A percentile compares a stretch with the other conserved stretches of the same genome.
phyloP scores from a whole-genome alignment of 1,284 basidiomycete genomes.

The Rhizoctonia solani region DNA sequence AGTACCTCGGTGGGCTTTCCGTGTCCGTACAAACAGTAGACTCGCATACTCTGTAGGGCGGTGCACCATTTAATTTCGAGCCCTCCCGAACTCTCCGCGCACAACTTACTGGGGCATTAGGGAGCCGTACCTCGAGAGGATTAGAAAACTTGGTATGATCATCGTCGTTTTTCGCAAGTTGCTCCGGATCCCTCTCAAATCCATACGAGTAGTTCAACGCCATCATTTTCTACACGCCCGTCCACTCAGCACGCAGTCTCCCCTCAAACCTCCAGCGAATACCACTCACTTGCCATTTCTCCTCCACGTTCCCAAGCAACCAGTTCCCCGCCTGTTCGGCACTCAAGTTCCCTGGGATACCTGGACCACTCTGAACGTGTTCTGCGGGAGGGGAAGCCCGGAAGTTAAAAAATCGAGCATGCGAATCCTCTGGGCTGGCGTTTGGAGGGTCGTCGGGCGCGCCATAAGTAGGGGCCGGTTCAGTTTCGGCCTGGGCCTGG shows the following conservation, averaged over 20 bases:
- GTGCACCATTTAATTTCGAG: neutral
- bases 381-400: slow-evolving; percentile 48
- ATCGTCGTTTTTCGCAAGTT: slow-evolving; percentile 65
- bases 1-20: slow-evolving; percentile 94
- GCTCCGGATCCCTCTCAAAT: slow-evolving; percentile 76
- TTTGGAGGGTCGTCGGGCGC: slow-evolving; percentile 79
- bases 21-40: slow-evolving; percentile 93
- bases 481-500: slow-evolving; percentile 3
- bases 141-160: slow-evolving; percentile 92
- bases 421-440: slow-evolving; percentile 57
- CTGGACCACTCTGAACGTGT: slow-evolving; percentile 40
- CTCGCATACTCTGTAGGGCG: slow-evolving; percentile 62
- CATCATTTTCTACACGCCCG: slow-evolving; percentile 79
- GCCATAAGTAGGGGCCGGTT: slow-evolving; percentile 13
- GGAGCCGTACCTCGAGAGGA: slow-evolving; percentile 89
- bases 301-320: slow-evolving; percentile 84
- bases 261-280: neutral
- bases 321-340: slow-evolving; percentile 74
- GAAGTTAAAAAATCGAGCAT: slow-evolving; percentile 86
- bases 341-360: slow-evolving; percentile 69
- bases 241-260: neutral
- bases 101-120: slow-evolving; percentile 72
- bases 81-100: neutral
- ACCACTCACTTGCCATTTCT: slow-evolving; percentile 70
- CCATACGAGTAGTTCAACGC: slow-evolving; percentile 90